A percentile compares a stretch with the other conserved stretches of the same genome.
Evolutionary conservation across 192 early-diverging fungal species (phyloP).

Genomic region (Phlyctochytrium arcticum): DNA sequence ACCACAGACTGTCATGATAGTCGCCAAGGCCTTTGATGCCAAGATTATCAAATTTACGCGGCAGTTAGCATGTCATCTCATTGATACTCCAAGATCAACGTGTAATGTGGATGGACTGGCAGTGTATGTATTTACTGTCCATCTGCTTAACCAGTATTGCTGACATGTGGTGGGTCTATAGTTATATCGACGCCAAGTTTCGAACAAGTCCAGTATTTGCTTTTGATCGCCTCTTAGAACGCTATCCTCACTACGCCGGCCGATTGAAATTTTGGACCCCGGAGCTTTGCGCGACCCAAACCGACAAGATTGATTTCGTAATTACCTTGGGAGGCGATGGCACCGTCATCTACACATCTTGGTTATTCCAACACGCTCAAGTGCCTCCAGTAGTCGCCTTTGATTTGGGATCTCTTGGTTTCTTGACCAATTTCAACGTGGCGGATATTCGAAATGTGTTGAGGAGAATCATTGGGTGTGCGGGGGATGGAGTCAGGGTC

Average conservation of each 20-base stretch:
- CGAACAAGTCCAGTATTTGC: constrained; percentile 24
- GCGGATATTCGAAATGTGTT: constrained; percentile 58
- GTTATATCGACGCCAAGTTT: constrained; percentile 32
- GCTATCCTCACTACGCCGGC: constrained; percentile 17
- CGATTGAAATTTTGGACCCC: constrained; percentile 25
- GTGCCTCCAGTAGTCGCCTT: constrained; percentile 92
- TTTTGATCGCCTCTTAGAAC: constrained; percentile 11
- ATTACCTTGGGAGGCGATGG: constrained; percentile 96
- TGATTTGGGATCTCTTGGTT: constrained; percentile 91
- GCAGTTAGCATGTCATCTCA: constrained; percentile 23
- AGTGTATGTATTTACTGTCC: constrained; percentile 5
- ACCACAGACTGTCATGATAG: constrained; percentile 27
- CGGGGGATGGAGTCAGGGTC: constrained; percentile 64
- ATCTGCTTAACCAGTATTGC: background rate
- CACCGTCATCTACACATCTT: constrained; percentile 61
- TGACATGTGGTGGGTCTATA: constrained; percentile 3
- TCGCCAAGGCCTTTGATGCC: constrained; percentile 19
- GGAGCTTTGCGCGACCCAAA: constrained; percentile 34
- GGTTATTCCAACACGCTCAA: constrained; percentile 47
- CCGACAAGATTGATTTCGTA: constrained; percentile 77
- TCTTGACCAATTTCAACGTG: constrained; percentile 84
- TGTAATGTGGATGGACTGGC: background rate
- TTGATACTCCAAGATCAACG: constrained; percentile 21
- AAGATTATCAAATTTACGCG: constrained; percentile 30
- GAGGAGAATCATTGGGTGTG: constrained; percentile 39